phyloP scores from a whole-genome alignment of 371 early-diverging fungal species.

The Haplosporangium sp. region DNA sequence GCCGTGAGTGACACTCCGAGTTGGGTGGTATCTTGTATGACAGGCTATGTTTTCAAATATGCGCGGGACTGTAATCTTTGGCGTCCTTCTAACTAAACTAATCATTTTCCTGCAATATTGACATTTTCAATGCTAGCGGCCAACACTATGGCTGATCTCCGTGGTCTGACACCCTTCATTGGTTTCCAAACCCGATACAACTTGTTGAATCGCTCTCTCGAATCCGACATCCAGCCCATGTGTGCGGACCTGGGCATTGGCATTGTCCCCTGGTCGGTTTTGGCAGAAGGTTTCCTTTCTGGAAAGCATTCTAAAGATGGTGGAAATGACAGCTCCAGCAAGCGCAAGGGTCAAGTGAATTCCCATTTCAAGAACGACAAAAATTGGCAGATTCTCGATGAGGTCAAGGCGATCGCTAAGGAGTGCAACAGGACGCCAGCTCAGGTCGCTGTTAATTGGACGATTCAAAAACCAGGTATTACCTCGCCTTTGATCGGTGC shows the following conservation, averaged over 20 bases:
- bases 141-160: conserved; percentile 57
- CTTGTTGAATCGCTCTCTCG: conserved; percentile 56
- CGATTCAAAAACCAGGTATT: conserved; percentile 59
- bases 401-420: conserved; percentile 54
- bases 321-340: conserved; percentile 11
- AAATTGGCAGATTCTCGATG: conserved; percentile 57
- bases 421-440: conserved; percentile 55
- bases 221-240: conserved; percentile 57
- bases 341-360: conserved; percentile 17
- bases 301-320: conserved; percentile 53
- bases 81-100: background rate
- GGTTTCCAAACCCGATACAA: conserved; percentile 57
- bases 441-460: conserved; percentile 61
- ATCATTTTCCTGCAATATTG: background rate
- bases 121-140: conserved; percentile 20
- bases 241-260: conserved; percentile 53
- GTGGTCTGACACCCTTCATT: conserved; percentile 54
- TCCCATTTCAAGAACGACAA: conserved; percentile 17
- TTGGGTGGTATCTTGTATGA: conserved; percentile 56
- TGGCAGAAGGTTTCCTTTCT: conserved; percentile 55
- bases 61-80: too few relatives aligned
- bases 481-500: conserved; percentile 61
- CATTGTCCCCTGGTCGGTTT: conserved; percentile 49
- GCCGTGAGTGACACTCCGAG: conserved; percentile 58
- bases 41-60: background rate